Percentiles rank a stretch among this genome's conserved stretches.
phyloP scores from a whole-genome alignment of 2,329 filamentous ascomycete genomes.

The Huntiella abstrusa region DNA sequence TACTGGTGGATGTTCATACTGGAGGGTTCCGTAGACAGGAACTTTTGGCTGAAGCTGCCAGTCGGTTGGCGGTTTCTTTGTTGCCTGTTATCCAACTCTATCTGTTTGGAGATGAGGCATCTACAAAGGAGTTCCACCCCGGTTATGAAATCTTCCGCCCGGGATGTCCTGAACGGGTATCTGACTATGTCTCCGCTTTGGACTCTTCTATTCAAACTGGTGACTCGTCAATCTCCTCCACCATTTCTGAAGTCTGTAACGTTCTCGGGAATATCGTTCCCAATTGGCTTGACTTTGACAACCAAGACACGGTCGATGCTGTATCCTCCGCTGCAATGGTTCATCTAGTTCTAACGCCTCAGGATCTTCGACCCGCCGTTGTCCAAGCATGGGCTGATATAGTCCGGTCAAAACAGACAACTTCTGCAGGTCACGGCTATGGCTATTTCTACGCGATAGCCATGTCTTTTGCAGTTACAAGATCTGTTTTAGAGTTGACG shows the following conservation, averaged over 20 bases:
- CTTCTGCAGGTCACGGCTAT: slow-evolving; percentile 22
- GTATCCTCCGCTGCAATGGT: slow-evolving; percentile 32
- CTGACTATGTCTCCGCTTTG: slow-evolving; percentile 12
- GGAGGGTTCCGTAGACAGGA: slow-evolving; percentile 40
- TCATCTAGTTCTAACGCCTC: slow-evolving; percentile 26
- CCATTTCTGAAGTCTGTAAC: neutral
- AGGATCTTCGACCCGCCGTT: slow-evolving; percentile 19
- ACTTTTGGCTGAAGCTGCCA: slow-evolving; percentile 41
- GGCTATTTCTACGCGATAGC: slow-evolving; percentile 36
- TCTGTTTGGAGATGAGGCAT: neutral
- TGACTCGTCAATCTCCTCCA: neutral
- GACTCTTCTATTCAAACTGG: slow-evolving; percentile 3
- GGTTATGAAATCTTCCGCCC: slow-evolving; percentile 4
- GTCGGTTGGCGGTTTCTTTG: slow-evolving; percentile 36
- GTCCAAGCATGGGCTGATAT: slow-evolving; percentile 29
- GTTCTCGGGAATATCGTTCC: slow-evolving; percentile 10
- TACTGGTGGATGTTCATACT: slow-evolving; percentile 13
- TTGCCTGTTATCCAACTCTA: slow-evolving; percentile 21
- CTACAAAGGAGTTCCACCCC: neutral
- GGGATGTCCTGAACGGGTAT: slow-evolving; percentile 1
- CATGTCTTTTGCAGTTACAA: slow-evolving; percentile 26
- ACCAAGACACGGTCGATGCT: slow-evolving; percentile 29
- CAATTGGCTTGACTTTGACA: slow-evolving; percentile 27
- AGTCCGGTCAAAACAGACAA: slow-evolving; percentile 19
- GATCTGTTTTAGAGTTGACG: neutral